These are phyloP conservation scores for Candida rishiriensis DNA, from an alignment of 805 yeast genomes.

Conservation along the genomic window DNA sequence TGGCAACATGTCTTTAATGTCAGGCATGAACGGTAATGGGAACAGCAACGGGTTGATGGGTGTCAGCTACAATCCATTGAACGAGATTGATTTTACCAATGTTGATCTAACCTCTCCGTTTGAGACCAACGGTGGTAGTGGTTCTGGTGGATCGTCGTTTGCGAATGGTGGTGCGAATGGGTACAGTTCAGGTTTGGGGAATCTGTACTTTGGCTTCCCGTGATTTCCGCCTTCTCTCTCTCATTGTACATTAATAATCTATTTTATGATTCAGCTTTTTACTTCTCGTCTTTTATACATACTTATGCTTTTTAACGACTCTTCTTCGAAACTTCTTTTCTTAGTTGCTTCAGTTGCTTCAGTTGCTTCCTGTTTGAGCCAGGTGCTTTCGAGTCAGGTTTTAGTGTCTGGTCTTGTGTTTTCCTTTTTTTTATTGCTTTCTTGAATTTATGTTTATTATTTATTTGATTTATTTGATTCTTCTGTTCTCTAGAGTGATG, in stretches of 20 bases:
- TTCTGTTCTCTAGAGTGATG: too few relatives aligned
- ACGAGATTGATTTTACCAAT: slow-evolving; percentile 36
- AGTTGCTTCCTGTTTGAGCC: too few relatives aligned
- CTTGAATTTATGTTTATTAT: too few relatives aligned
- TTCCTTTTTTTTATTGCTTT: too few relatives aligned
- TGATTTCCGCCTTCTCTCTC: not conserved
- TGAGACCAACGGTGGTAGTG: slow-evolving; percentile 13
- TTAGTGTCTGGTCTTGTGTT: too few relatives aligned
- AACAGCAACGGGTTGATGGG: slow-evolving; percentile 4
- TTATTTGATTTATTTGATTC: too few relatives aligned
- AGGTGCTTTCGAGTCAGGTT: too few relatives aligned
- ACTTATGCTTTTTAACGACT: too few relatives aligned
- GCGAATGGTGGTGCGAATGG: slow-evolving; percentile 3
- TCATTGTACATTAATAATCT: not conserved
- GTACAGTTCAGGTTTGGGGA: slow-evolving; percentile 14
- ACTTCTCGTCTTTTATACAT: not conserved
- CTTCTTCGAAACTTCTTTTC: too few relatives aligned
- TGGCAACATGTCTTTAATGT: too few relatives aligned
- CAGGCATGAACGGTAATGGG: not conserved
- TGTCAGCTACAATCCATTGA: slow-evolving; percentile 26
- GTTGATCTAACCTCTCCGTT: slow-evolving; percentile 28
- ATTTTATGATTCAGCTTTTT: not conserved
- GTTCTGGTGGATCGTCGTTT: not conserved
- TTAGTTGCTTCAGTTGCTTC: too few relatives aligned
- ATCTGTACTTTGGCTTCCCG: slow-evolving; percentile 11